Evolutionary conservation across 257 asterid genomes (phyloP), one percentile per base, ranked within the genome.

Genomic region (Solanum megistacrolobum): DNA sequence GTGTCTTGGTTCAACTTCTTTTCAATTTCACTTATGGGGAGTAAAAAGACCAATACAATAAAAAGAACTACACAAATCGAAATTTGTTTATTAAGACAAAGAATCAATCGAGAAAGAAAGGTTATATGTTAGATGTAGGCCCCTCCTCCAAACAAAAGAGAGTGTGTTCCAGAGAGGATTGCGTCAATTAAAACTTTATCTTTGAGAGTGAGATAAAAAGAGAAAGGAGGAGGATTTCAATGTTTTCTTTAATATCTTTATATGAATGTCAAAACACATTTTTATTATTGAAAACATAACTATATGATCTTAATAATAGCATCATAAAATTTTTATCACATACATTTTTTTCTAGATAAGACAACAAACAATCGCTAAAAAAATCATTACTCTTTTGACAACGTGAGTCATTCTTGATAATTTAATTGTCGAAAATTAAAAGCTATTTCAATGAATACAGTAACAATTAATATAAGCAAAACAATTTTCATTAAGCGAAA

Each of bases 1-100:
- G 18, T 10, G 1, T 65, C 31, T 65, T 65, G 3, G 6, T 65
- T 65, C 7, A 62, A 23, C 1, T 62, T 62, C 7, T 62, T 65
- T 65, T 62, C 12, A 23, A 23, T 25, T 62, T 65, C 3, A 65
- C 72, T 65, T 65, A 12, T 65, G 32, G 2, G 32, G 18, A 10
- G 32, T 65, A 27, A 65, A n/a, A n/a, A 65, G 3, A 65, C 0
- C 13, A n/a, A 4, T 23, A 62, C 7, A 65, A 2, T 5, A 65
- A 0, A 65, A n/a, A n/a, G 16, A 12, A n/a, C 4, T 23, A 0
- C 12, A n/a, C 13, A 12, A 65, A 9, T 65, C 3, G 6, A 9
- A 62, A n/a, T 65, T 11, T 25, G 5, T 11, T 9, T n/a, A 65
- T 65, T n/a, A 65, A 65, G 32, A 65, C 8, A 65, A 11, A 65